These are phyloP conservation scores for Phycomyces nitens DNA, from an alignment of 192 early-diverging fungal species.

Conservation along the genomic window DNA sequence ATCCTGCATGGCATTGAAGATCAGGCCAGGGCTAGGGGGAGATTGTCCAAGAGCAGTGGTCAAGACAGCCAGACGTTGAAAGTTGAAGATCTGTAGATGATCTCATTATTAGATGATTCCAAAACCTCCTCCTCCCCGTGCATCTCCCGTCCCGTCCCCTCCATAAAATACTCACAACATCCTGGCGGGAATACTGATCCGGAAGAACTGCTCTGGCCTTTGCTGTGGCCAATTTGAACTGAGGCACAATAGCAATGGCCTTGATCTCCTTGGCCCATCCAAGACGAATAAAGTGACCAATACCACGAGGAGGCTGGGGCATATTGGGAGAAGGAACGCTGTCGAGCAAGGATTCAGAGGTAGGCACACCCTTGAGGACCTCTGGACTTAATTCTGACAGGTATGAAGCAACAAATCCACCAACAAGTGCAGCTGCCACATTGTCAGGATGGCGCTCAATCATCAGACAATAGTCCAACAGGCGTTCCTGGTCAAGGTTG, in stretches of 20 bases:
- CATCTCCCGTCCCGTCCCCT: no score
- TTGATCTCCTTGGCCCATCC: slow-evolving; percentile 69
- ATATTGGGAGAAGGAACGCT: slow-evolving; percentile 31
- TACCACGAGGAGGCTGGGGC: slow-evolving; percentile 57
- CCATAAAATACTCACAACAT: slow-evolving; percentile 84
- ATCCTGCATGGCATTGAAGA: slow-evolving; percentile 94
- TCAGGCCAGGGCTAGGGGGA: slow-evolving; percentile 69
- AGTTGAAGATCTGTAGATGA: slow-evolving; percentile 81
- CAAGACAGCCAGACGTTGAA: slow-evolving; percentile 93
- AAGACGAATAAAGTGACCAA: slow-evolving; percentile 66
- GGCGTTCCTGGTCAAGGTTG: slow-evolving; percentile 62
- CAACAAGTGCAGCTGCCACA: slow-evolving; percentile 88
- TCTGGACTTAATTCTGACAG: slow-evolving; percentile 54
- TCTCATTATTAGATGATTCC: no score
- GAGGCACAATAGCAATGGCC: slow-evolving; percentile 76
- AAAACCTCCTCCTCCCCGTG: no score
- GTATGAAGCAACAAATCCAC: slow-evolving; percentile 92
- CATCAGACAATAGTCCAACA: slow-evolving; percentile 89
- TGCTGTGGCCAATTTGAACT: slow-evolving; percentile 91
- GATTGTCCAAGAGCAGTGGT: slow-evolving; percentile 73
- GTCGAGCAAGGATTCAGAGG: slow-evolving; percentile 43
- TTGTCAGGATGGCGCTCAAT: slow-evolving; percentile 99
- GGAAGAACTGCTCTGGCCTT: slow-evolving; percentile 89
- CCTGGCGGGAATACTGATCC: slow-evolving; percentile 64
- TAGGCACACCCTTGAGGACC: slow-evolving; percentile 42